Evolutionary conservation across 164 flowering plant genomes (phyloP).

Genomic region (Cinnamomum chago): DNA sequence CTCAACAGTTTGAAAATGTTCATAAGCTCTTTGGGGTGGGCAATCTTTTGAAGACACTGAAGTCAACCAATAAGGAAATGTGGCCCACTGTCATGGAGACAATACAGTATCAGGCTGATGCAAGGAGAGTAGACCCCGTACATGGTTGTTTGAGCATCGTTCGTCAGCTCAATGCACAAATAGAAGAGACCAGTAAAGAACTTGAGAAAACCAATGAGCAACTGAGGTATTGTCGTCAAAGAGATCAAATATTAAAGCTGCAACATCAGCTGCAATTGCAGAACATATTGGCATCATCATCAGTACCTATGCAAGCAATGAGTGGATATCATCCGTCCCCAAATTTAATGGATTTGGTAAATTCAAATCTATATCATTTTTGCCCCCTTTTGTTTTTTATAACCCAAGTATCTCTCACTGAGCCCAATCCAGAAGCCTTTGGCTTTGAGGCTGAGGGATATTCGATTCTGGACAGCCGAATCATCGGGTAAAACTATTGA

Average conservation of each 20-base stretch:
- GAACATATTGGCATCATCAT: neutral
- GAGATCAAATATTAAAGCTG: neutral
- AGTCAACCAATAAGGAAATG: neutral
- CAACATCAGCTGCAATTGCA: neutral
- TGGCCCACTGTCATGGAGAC: conserved; percentile 18
- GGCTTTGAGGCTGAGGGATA: too few relatives aligned
- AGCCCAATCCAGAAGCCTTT: too few relatives aligned
- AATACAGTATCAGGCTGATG: conserved; percentile 21
- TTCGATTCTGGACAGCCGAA: too few relatives aligned
- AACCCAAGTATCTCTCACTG: too few relatives aligned
- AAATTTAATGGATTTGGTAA: too few relatives aligned
- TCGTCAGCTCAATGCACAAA: neutral
- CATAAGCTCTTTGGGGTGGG: conserved; percentile 34
- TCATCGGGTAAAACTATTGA: too few relatives aligned
- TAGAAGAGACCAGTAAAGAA: neutral
- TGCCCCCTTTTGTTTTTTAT: too few relatives aligned
- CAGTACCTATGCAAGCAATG: neutral
- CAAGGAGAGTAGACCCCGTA: conserved; percentile 7
- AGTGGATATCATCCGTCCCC: neutral
- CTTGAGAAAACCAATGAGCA: neutral
- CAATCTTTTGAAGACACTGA: conserved; percentile 26
- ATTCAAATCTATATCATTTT: too few relatives aligned
- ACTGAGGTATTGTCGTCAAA: neutral
- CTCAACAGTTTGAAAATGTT: conserved; percentile 21
- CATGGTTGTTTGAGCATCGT: conserved; percentile 8